Conservation (phyloP, 2,329 filamentous ascomycete species). For the Trichoderma afroharzianum region DNA sequence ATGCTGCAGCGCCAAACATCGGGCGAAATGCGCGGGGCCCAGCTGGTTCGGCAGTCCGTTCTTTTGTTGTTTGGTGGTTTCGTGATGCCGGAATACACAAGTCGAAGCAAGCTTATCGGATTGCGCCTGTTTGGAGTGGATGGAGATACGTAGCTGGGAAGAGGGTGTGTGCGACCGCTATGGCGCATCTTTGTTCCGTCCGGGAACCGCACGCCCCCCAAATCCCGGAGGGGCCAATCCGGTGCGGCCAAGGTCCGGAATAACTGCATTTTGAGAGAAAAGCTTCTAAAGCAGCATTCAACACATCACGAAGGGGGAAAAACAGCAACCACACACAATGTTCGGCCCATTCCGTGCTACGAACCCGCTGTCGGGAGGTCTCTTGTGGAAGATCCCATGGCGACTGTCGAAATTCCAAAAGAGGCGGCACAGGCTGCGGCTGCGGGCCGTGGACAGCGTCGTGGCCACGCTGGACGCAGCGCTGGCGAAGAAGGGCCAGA, state of each 20-base stretch:
- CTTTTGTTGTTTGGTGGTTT: background rate
- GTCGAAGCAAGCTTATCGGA: background rate
- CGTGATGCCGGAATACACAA: background rate
- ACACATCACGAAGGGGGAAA: background rate
- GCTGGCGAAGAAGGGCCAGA: constrained; percentile 67
- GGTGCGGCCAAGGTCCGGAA: background rate
- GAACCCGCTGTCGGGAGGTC: constrained; percentile 70
- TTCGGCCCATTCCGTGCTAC: constrained; percentile 81
- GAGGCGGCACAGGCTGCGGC: constrained; percentile 74
- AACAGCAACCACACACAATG: constrained; percentile 50
- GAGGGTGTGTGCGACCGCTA: background rate
- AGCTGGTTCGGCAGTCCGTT: background rate
- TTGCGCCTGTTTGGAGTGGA: background rate
- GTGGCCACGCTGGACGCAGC: constrained; percentile 78
- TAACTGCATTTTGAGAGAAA: constrained; percentile 6
- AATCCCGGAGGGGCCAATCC: constrained; percentile 5
- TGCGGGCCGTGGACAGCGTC: constrained; percentile 83
- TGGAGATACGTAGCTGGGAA: background rate
- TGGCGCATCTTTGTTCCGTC: constrained; percentile 20
- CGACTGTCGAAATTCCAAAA: constrained; percentile 90
- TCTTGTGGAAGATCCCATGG: constrained; percentile 98
- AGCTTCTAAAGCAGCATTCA: background rate
- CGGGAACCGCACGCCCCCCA: background rate
- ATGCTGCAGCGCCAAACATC: constrained; percentile 24
- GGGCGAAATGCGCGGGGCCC: background rate